These are phyloP conservation scores for Trametes elegans DNA, from an alignment of 768 basidiomycete genomes.

Conservation along the genomic window DNA sequence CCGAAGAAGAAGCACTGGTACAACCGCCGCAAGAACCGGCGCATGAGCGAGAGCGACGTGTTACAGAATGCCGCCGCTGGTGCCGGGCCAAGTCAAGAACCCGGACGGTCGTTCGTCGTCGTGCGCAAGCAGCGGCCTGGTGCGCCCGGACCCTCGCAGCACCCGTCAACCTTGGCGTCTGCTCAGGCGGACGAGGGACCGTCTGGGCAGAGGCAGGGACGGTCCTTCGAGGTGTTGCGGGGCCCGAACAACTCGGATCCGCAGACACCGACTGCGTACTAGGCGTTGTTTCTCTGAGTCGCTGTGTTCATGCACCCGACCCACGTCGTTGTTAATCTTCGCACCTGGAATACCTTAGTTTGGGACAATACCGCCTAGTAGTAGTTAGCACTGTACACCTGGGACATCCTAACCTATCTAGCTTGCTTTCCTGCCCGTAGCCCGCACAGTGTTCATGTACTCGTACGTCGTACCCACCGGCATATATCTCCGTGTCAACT, in stretches of 20 bases:
- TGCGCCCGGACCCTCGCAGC: constrained; percentile 4
- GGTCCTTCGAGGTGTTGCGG: constrained; percentile 30
- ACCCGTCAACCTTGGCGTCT: constrained; percentile 4
- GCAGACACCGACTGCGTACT: constrained; percentile 2
- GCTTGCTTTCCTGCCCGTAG: constrained; percentile 5
- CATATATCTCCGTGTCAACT: constrained; percentile 1
- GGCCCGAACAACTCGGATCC: constrained; percentile 27
- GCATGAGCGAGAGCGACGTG: constrained; percentile 54
- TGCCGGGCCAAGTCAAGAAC: constrained; percentile 4
- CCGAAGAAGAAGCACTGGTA: constrained; percentile 74
- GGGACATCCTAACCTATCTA: constrained; percentile 19
- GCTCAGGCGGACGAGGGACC: not conserved
- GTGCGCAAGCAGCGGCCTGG: constrained; percentile 29
- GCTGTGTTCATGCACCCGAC: not conserved
- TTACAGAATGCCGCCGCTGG: constrained; percentile 9
- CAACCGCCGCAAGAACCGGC: constrained; percentile 55
- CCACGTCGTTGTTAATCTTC: not conserved
- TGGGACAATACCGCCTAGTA: constrained; percentile 12
- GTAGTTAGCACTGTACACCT: constrained; percentile 17
- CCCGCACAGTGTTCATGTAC: constrained; percentile 5
- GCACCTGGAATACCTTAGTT: constrained; percentile 1
- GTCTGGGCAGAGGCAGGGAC: constrained; percentile 15
- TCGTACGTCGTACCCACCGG: not conserved
- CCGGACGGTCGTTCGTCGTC: constrained; percentile 36
- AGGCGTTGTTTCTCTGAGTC: not conserved